phyloP scores from a whole-genome alignment of 2,329 filamentous ascomycete species.

The Xylaria sp. region DNA sequence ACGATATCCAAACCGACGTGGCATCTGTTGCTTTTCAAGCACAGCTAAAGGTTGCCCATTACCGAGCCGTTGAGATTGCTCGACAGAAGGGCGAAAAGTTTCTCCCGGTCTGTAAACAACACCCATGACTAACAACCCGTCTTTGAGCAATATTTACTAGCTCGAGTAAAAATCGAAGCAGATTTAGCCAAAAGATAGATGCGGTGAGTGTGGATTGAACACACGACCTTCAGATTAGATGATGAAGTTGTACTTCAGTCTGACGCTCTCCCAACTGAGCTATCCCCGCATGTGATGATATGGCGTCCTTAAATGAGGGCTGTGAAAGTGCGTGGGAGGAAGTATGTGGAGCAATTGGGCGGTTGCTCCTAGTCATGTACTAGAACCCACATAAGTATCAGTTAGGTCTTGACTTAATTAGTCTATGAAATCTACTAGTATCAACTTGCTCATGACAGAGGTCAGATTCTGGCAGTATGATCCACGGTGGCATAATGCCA shows the following conservation, averaged over 20 bases:
- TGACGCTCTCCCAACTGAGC: neutral
- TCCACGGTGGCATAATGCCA: no score
- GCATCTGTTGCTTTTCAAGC: slow-evolving; percentile 3
- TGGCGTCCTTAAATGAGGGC: no score
- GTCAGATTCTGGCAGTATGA: no score
- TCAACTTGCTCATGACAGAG: no score
- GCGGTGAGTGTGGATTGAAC: neutral
- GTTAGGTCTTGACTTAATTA: no score
- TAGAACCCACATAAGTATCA: no score
- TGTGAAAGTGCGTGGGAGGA: no score
- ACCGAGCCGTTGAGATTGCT: slow-evolving; percentile 24
- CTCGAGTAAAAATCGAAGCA: neutral
- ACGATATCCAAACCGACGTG: neutral
- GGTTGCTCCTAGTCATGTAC: no score
- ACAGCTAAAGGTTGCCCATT: slow-evolving; percentile 1
- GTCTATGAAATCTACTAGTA: no score
- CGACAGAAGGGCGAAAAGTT: slow-evolving; percentile 11
- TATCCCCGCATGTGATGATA: neutral
- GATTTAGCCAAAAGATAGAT: neutral
- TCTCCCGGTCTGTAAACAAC: neutral
- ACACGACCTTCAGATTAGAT: neutral
- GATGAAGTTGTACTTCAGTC: neutral
- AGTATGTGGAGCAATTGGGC: no score
- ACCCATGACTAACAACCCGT: no score
- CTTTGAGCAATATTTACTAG: neutral